Conservation (phyloP, 176 grass and related monocot species). For the Triticum aestivum region IWGSC_CS_RefSeq_v2.1 NC_057800.1:20617041-20617540, state of each 20-base stretch:
- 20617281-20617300: constrained; percentile 64
- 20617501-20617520: constrained; percentile 59
- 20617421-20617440: constrained; percentile 15
- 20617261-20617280: constrained; percentile 75
- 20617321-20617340: constrained; percentile 60
- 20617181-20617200: constrained; percentile 32
- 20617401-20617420: constrained; percentile 41
- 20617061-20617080: constrained; percentile 45
- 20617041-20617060: constrained; percentile 33
- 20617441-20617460: constrained; percentile 50
- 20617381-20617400: constrained; percentile 49
- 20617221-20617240: constrained; percentile 17
- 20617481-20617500: constrained; percentile 53
- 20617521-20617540: constrained; percentile 62
- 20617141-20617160: constrained; percentile 11
- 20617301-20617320: constrained; percentile 54
- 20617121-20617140: neutral
- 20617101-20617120: constrained; percentile 55
- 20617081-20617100: constrained; percentile 41
- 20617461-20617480: constrained; percentile 29
- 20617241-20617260: constrained; percentile 36
- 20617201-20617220: constrained; percentile 14
- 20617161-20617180: constrained; percentile 56
- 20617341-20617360: constrained; percentile 22
- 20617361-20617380: constrained; percentile 44